Conservation (phyloP, 495 filamentous ascomycete genomes). For the Lasiosphaeria hispida region DNA sequence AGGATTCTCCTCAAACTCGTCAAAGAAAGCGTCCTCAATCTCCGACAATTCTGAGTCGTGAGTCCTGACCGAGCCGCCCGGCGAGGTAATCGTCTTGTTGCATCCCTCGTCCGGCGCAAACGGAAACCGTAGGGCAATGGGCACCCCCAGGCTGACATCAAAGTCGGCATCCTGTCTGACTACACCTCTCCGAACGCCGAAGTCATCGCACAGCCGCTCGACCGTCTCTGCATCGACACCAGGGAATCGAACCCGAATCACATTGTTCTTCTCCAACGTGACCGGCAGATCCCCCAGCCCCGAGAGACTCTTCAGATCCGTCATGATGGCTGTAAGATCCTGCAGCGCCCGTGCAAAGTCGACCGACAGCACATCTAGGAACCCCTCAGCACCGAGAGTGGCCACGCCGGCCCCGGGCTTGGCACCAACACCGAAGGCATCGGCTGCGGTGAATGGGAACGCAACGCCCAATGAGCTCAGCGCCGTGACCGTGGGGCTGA, state of each 20-base stretch:
- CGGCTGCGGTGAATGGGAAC: constrained; percentile 33
- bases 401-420: constrained; percentile 35
- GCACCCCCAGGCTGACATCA: constrained; percentile 55
- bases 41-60: constrained; percentile 43
- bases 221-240: constrained; percentile 86
- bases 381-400: constrained; percentile 71
- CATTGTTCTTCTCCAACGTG: constrained; percentile 55
- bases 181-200: constrained; percentile 74
- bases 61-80: constrained; percentile 45
- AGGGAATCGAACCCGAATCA: constrained; percentile 79
- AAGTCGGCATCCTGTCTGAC: constrained; percentile 78
- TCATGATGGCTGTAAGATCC: constrained; percentile 74
- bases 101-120: constrained; percentile 63
- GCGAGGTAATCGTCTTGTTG: constrained; percentile 46
- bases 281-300: constrained; percentile 81
- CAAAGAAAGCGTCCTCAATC: constrained; percentile 43
- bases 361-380: constrained; percentile 77
- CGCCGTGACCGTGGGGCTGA: constrained; percentile 84
- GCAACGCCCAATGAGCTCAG: constrained; percentile 59
- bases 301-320: constrained; percentile 75
- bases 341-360: constrained; percentile 88
- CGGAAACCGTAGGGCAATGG: constrained; percentile 78
- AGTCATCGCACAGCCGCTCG: constrained; percentile 78
- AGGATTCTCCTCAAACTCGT: constrained; percentile 41
- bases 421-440: constrained; percentile 26